phyloP scores from a whole-genome alignment of 495 filamentous ascomycete species.

The Cercophora scortea region DNA sequence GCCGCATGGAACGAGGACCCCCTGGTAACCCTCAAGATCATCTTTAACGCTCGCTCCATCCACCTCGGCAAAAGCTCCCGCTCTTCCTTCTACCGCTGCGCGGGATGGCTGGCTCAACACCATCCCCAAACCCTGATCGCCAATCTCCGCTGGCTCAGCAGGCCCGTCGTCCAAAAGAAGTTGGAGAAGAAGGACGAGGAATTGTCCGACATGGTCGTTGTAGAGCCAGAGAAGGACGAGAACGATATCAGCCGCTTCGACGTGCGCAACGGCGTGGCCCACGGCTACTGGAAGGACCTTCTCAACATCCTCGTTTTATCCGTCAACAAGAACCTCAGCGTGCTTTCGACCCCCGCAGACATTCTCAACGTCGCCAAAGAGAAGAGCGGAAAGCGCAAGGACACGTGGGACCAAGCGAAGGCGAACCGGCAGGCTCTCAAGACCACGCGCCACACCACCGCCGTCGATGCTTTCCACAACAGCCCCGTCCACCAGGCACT shows the following conservation, averaged over 20 bases:
- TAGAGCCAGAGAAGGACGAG: slow-evolving; percentile 16
- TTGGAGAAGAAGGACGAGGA: slow-evolving; percentile 17
- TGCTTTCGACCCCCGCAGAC: slow-evolving; percentile 15
- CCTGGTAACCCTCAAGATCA: slow-evolving; percentile 37
- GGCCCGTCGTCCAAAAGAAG: slow-evolving; percentile 38
- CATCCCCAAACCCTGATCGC: slow-evolving; percentile 36
- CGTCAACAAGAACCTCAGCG: slow-evolving; percentile 25
- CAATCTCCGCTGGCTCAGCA: slow-evolving; percentile 39
- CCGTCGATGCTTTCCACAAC: slow-evolving; percentile 19
- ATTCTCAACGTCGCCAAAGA: slow-evolving; percentile 24
- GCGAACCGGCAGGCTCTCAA: slow-evolving; percentile 1
- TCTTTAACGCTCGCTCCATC: slow-evolving; percentile 45
- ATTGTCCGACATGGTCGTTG: slow-evolving; percentile 12
- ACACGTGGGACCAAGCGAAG: background rate
- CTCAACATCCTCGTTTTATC: slow-evolving; percentile 38
- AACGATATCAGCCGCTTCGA: slow-evolving; percentile 19
- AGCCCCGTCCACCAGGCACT: slow-evolving; percentile 31
- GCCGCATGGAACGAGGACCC: slow-evolving; percentile 33
- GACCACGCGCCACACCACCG: slow-evolving; percentile 18
- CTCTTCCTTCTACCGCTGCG: slow-evolving; percentile 32
- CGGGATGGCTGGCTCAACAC: slow-evolving; percentile 36
- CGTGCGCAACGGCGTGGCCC: slow-evolving; percentile 33
- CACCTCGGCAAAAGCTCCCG: slow-evolving; percentile 38
- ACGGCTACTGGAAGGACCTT: slow-evolving; percentile 46
- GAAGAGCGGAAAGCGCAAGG: slow-evolving; percentile 2